A percentile compares a stretch with the other conserved stretches of the same genome.
Evolutionary conservation across 495 filamentous ascomycete genomes (phyloP).

Genomic region (Astrothelium macrocarpum): DNA sequence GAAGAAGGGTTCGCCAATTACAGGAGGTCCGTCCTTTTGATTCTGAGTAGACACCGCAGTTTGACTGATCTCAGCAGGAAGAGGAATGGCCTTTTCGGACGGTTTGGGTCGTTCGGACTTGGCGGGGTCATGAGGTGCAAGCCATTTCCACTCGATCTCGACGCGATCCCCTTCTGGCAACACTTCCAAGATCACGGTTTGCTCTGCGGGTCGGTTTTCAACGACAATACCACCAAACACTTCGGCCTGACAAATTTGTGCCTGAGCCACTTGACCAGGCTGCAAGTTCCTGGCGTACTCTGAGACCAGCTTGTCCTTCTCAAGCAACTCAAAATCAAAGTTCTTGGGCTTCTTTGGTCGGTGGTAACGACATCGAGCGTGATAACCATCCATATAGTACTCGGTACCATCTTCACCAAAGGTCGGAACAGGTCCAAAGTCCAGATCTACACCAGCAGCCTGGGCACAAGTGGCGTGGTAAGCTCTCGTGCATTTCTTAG

Average conservation of each 20-base stretch:
- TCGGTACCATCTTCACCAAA: constrained; percentile 85
- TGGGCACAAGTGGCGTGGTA: constrained; percentile 94
- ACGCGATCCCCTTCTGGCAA: constrained; percentile 73
- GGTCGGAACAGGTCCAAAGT: constrained; percentile 73
- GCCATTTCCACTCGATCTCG: constrained; percentile 71
- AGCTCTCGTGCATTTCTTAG: constrained; percentile 84
- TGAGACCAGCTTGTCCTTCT: constrained; percentile 59
- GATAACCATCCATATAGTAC: constrained; percentile 78
- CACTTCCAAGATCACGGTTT: constrained; percentile 68
- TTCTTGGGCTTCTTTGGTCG: constrained; percentile 73
- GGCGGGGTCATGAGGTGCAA: constrained; percentile 54
- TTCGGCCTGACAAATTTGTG: constrained; percentile 73
- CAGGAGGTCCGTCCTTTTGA: constrained; percentile 43
- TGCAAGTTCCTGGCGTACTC: constrained; percentile 59
- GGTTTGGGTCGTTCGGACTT: constrained; percentile 56
- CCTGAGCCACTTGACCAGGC: constrained; percentile 71
- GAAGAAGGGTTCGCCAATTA: constrained; percentile 49
- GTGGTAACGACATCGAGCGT: constrained; percentile 91
- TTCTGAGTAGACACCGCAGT: constrained; percentile 26
- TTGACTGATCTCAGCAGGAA: constrained; percentile 46
- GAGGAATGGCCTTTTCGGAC: constrained; percentile 49
- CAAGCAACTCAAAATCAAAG: constrained; percentile 52
- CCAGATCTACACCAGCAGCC: constrained; percentile 82
- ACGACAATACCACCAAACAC: constrained; percentile 86
- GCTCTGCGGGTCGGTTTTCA: constrained; percentile 71